A percentile compares a stretch with the other conserved stretches of the same genome.
Evolutionary conservation across 2,329 filamentous ascomycete species (phyloP).

Genomic region (Penicillium hordei): DNA sequence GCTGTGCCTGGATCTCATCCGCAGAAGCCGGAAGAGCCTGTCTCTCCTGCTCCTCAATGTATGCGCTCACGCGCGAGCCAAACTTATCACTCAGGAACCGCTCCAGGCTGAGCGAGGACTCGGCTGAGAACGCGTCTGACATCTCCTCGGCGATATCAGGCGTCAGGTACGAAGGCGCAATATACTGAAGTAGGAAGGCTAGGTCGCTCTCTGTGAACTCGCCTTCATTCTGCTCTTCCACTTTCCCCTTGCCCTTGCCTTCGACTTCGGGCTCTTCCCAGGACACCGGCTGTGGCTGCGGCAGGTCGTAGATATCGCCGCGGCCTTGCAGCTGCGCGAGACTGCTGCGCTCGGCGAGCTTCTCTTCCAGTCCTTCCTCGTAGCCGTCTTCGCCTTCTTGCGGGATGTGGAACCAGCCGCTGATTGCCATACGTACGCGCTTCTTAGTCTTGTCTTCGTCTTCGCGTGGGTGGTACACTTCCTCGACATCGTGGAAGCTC

Average conservation of each 20-base stretch:
- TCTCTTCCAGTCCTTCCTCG: constrained; percentile 82
- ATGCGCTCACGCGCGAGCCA: constrained; percentile 65
- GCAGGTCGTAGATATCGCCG: constrained; percentile 83
- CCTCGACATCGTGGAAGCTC: constrained; percentile 98
- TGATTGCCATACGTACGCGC: constrained; percentile 89
- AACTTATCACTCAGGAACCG: constrained; percentile 79
- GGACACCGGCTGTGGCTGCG: constrained; percentile 59
- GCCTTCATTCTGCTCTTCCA: constrained; percentile 53
- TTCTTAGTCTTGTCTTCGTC: constrained; percentile 61
- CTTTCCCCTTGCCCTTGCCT: constrained; percentile 40
- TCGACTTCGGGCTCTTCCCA: constrained; percentile 41
- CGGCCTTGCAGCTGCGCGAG: constrained; percentile 91
- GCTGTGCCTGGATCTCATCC: constrained; percentile 58
- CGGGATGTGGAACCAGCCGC: constrained; percentile 98
- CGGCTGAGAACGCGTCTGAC: constrained; percentile 73
- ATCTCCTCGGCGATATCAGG: constrained; percentile 87
- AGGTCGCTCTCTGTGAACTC: constrained; percentile 76
- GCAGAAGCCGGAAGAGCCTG: constrained; percentile 46
- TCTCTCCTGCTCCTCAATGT: constrained; percentile 67
- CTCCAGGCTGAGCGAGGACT: constrained; percentile 79
- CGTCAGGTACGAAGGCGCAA: constrained; percentile 85
- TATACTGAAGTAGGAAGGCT: constrained; percentile 85
- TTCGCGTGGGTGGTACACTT: constrained; percentile 75
- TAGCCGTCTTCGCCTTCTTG: constrained; percentile 92
- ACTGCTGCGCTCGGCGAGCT: constrained; percentile 83